phyloP scores from a whole-genome alignment of 1,284 basidiomycete species.

The Tilletia walkeri region DNA sequence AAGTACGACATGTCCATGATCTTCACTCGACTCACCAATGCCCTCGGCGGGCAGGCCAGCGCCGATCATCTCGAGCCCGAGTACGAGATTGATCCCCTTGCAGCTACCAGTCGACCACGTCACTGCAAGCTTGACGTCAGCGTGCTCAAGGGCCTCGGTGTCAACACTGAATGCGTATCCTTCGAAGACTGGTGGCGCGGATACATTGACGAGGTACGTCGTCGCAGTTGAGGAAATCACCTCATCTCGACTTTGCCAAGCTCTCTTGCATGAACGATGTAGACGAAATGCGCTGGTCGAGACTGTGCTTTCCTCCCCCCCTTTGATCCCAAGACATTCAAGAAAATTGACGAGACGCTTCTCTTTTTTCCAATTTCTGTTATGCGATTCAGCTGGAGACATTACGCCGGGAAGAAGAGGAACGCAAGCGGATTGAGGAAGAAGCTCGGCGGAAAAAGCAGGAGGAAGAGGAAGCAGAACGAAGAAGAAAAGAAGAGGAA shows the following conservation, averaged over 20 bases:
- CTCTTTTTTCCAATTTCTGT: not conserved
- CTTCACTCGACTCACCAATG: slow-evolving; percentile 41
- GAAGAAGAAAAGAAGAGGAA: slow-evolving; percentile 25
- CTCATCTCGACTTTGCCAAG: no score
- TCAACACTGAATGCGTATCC: slow-evolving; percentile 33
- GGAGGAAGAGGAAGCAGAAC: slow-evolving; percentile 26
- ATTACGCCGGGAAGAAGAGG: slow-evolving; percentile 20
- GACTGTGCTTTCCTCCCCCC: not conserved
- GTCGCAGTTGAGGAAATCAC: no score
- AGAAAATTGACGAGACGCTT: no score
- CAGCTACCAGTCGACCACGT: slow-evolving; percentile 44
- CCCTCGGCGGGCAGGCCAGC: slow-evolving; percentile 34
- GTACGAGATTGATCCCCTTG: slow-evolving; percentile 46
- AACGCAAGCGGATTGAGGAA: slow-evolving; percentile 18
- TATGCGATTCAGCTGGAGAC: slow-evolving; percentile 18
- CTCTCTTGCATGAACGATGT: no score
- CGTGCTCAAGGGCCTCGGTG: slow-evolving; percentile 35
- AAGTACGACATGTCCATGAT: slow-evolving; percentile 60
- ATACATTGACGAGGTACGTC: slow-evolving; percentile 32
- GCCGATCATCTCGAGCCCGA: slow-evolving; percentile 45
- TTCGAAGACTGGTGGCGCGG: slow-evolving; percentile 52
- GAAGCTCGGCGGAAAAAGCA: slow-evolving; percentile 29
- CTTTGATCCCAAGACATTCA: not conserved
- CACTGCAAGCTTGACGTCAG: slow-evolving; percentile 50
- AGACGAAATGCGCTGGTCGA: not conserved